Base-by-base conservation (phyloP, 345 rosid species). In the Arabidopsis arenosa region DNA sequence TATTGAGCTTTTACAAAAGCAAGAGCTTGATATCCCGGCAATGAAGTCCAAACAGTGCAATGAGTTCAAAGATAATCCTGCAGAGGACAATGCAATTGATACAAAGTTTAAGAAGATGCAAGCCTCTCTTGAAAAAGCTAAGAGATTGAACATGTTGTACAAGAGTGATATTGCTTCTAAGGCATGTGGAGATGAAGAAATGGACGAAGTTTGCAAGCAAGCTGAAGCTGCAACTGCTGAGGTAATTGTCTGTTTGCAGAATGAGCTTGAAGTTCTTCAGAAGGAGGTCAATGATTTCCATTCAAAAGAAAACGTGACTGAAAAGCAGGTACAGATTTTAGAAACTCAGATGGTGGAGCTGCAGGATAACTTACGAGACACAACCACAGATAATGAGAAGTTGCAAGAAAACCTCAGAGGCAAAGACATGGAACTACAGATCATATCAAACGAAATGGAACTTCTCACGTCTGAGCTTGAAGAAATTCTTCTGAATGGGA, bases 201-300 rank as follows among this genome's bases (percentile, higher is more conserved):
- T 75, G 89, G 88, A 88, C 54, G 81, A 85, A 81, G 80, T 88
- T 74, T 68, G 84, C 73, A 82, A 75, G 73, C 96, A 94, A 84
- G 97, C 81, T 68, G 98, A 94, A 83, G 95, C 87, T 79, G 97
- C 90, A 77, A 88, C 97, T 68, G 97, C 86, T 4, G 96, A 92
- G 88, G 97, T 89, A 75, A 92, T 94, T 79, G 88, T 94, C 78
- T 89, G 92, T 72, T 79, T 92, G 91, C 93, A 92, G 86, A 90
- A 90, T 81, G 98, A 89, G 84, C 98, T 95, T 49, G 80, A 86
- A 74, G 47, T 75, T 80, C 98, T 95, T 80, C 97, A 92, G 83
- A 80, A 85, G 82, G 89, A 88, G 80, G 86, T 89, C 53, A 87
- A 80, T 30, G 88, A 83, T 70, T 87, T 76, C 78, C 88, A 89